Evolutionary conservation across 345 rosid genomes (phyloP), one percentile per base, ranked within the genome.

Genomic region (Xanthoceras sorbifolium): DNA sequence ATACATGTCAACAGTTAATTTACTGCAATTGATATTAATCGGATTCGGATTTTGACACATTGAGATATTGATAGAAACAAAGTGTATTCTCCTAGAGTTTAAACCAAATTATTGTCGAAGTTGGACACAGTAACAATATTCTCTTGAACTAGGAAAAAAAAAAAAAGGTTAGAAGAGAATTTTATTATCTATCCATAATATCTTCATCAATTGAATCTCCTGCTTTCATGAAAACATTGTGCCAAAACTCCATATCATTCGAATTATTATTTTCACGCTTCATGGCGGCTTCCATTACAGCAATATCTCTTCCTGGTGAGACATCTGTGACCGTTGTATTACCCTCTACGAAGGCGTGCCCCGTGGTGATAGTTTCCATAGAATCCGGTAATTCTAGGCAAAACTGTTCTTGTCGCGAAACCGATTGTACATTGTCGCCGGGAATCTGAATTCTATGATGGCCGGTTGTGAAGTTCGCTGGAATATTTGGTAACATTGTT

Each of bases 191-290:
- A 18, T 4, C 26, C 29, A 46, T 55, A 17, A 11, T 18, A 0
- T 54, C 62, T 72, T 9, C 63, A 72, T 72, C 80, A 25, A 28
- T 57, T 6, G 77, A 60, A 69, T 46, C 76, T 66, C 77, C 77
- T 8, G 77, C 67, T 61, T 62, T n/a, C 70, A 60, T 61, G 29
- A 83, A 60, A 46, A 77, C 50, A 25, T 73, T 64, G 64, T 59
- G 59, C 83, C 83, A 83, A 25, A 64, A 83, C 3, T 60, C 68
- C 71, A 71, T 50, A n/a, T 22, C 75, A 52, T 62, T 72, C 2
- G 55, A 9, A 72, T 6, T n/a, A n/a, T n/a, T n/a, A 38, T 38
- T 10, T 42, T 28, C 44, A 29, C 18, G 22, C 31, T 40, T 68
- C 68, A 22, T 31, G 32, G 62, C 60, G 23, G 50, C 59, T 73